Base-by-base conservation (phyloP, 768 basidiomycete genomes). In the Xerocomus potaroensis region DNA sequence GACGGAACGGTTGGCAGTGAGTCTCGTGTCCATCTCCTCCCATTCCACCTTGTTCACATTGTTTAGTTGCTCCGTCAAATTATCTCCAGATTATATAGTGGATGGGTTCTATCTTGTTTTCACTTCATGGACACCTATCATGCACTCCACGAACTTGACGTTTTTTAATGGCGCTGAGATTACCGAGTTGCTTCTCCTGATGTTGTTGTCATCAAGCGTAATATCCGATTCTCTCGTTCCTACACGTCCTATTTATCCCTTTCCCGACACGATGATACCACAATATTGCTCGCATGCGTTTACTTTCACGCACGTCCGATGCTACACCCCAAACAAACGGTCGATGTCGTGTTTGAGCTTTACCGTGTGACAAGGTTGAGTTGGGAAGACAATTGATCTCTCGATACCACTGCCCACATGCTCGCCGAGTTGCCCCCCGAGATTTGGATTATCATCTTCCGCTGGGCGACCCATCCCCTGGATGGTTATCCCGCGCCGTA, bases 1-100 rank as follows among this genome's bases (percentile, higher is more conserved):
- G 91, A 93, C 62, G 91, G 88, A 43, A 63, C 72, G 35, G 60
- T 80, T 54, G 88, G 88, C 72, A 91, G 88, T 90, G 64, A 69
- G 88, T 82, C 1, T 3, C 24, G 1, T 43, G 30, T 30, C 12
- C n/a, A 27, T 38, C 36, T 33, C 10, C 15, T 31, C 31, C 30
- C 14, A 16, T 15, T 7, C 36, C 23, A 43, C 16, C 41, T 51
- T 26, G 23, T 47, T 61, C 33, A 58, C 43, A 35, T 50, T 41
- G 21, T 47, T 42, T 41, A 90, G 87, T 90, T 63, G 87, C 86
- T 45, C 87, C 87, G 47, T 89, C 88, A 53, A 90, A 90, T 68
- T 91, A 90, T 67, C 77, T 91, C 36, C 86, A 87, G 67, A 76
- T 88, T 60, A 80, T 88, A 59, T 84, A 73, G 76, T 61, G 63